Evolutionary conservation across 352 stramenopile genomes (phyloP).

Genomic region (Phytophthora parvispora): DNA sequence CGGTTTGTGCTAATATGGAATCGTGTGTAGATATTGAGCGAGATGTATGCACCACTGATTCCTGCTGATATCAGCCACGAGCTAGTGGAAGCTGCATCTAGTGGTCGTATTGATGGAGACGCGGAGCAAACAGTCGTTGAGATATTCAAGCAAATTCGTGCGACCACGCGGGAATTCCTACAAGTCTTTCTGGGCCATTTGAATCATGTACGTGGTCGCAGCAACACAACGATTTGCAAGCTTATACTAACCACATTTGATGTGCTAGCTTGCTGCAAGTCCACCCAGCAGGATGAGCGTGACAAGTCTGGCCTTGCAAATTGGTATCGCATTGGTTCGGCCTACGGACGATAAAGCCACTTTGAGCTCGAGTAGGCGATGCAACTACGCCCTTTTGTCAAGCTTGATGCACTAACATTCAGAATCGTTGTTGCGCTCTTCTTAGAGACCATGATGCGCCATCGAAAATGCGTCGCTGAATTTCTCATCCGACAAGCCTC

Average conservation of each 20-base stretch:
- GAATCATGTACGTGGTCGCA: conserved; percentile 39
- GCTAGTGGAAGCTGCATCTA: conserved; percentile 40
- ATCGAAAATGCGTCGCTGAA: conserved; percentile 47
- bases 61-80: conserved; percentile 42
- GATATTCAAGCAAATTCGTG: conserved; percentile 47
- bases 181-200: conserved; percentile 61
- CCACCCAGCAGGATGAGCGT: conserved; percentile 51
- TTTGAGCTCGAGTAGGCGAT: conserved; percentile 44
- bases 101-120: conserved; percentile 8
- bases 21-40: conserved; percentile 38
- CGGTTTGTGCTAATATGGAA: neutral
- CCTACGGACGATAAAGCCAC: conserved; percentile 37
- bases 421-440: neutral
- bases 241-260: neutral
- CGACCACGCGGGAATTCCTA: conserved; percentile 53
- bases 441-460: conserved; percentile 35
- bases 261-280: conserved; percentile 47
- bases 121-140: conserved; percentile 22
- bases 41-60: conserved; percentile 56
- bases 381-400: neutral
- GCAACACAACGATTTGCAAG: neutral
- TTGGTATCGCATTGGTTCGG: conserved; percentile 54
- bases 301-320: conserved; percentile 46
- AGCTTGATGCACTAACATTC: neutral
- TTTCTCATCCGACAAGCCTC: conserved; percentile 63